These are phyloP conservation scores for Cordia subcordata DNA, from an alignment of 257 asterid species.

Conservation along the genomic window DNA sequence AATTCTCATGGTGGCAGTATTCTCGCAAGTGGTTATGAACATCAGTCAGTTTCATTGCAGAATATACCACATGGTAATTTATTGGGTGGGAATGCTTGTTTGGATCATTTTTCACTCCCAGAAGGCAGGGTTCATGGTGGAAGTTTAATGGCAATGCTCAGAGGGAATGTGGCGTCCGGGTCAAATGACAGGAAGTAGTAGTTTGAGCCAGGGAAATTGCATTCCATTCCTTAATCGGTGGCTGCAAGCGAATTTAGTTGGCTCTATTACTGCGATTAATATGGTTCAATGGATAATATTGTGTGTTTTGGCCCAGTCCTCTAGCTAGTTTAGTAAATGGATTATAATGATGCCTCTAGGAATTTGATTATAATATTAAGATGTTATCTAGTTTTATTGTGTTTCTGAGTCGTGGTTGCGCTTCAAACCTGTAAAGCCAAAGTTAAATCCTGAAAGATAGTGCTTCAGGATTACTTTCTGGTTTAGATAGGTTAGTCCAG, in stretches of 20 bases:
- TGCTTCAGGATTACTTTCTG: not conserved
- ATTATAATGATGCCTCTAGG: not conserved
- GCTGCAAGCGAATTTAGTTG: conserved; percentile 12
- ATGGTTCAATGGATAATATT: not conserved
- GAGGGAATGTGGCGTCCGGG: conserved; percentile 23
- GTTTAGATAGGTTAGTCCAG: not conserved
- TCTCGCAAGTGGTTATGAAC: conserved; percentile 20
- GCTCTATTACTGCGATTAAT: not conserved
- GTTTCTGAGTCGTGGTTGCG: not conserved
- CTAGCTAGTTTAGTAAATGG: not conserved
- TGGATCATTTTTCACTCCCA: conserved; percentile 39
- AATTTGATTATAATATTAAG: not conserved
- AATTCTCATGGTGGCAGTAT: conserved; percentile 9
- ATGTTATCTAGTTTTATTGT: not conserved
- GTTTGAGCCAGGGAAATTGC: not conserved
- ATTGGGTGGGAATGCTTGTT: conserved; percentile 10
- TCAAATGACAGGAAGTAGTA: conserved; percentile 11
- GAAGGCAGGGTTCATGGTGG: conserved; percentile 84
- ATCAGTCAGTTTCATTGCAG: conserved; percentile 4
- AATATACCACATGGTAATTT: conserved; percentile 8
- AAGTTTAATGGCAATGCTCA: conserved; percentile 56
- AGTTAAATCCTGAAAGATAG: not conserved
- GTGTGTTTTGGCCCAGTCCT: not conserved
- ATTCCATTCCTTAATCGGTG: not conserved
- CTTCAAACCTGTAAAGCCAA: not conserved